Base-by-base conservation (phyloP, 2,329 filamentous ascomycete genomes). In the Fusarium verticillioides region DNA sequence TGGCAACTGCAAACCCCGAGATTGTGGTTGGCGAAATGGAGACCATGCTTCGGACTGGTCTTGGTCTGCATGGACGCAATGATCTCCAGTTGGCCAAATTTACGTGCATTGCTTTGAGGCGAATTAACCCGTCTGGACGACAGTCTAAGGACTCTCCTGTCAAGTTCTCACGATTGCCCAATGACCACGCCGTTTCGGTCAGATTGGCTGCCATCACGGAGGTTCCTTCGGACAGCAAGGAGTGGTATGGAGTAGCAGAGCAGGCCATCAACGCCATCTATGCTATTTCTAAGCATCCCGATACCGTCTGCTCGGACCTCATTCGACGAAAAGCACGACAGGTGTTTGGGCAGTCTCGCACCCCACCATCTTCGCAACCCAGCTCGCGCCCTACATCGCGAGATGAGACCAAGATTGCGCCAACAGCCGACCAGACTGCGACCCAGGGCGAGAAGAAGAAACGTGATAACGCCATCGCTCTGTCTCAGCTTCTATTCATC, bases 201-300 rank as follows among this genome's bases (percentile, higher is more conserved):
- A 93, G 93, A 77, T 87, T 99, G 13, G 94, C 94, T 15, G 91
- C 93, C 26, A 95, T 98, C 77, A 91, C 93, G 23, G 94, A 98
- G 73, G 91, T 98, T 9, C 88, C 91, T 10, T 96, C 94, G 0
- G 92, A 97, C 66, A 97, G 92, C 84, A 96, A 97, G 79, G 96
- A 99, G 80, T 99, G 96, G 94, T 95, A 94, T 77, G 96, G 96
- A 7, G 92, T 98, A 47, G 95, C 96, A 26, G 97, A 99, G 81
- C 96, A 99, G 83, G 96, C 96, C 13, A 94, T 99, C 80, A 94
- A 93, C 74, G 96, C 96, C 53, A 98, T 99, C 56, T 99, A 99
- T 78, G 91, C 94, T 34, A 87, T 99, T 21, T 95, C 96, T 4
- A 97, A 96, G 81, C 95, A 98, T 79, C 96, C 96, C 0, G 96